Percentiles rank a stretch among this genome's conserved stretches.
Evolutionary conservation across 331 rosid genomes (phyloP).

Genomic region (Acacia pycnantha): DNA sequence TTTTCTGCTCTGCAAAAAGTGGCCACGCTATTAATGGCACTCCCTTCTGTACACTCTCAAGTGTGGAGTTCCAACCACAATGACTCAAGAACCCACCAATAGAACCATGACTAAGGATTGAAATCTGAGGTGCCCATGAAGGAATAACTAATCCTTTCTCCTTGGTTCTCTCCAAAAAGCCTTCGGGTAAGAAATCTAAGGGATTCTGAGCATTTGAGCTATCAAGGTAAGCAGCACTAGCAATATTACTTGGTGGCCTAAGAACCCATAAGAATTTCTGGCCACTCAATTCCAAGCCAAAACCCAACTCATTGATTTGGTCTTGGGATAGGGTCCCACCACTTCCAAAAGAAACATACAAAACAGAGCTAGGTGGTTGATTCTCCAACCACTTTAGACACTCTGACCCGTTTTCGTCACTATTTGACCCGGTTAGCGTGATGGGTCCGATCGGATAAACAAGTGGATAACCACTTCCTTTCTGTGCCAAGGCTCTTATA

Average conservation of each 20-base stretch:
- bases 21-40: background rate
- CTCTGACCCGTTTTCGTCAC: background rate
- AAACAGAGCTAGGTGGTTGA: background rate
- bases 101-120: background rate
- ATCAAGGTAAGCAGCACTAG: background rate
- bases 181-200: background rate
- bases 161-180: background rate
- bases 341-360: constrained; percentile 6
- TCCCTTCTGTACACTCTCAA: background rate
- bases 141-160: background rate
- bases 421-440: background rate
- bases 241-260: background rate
- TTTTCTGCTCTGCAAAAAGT: background rate
- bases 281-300: background rate
- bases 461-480: background rate
- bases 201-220: background rate
- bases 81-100: background rate
- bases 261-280: background rate
- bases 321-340: constrained; percentile 8
- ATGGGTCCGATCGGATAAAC: background rate
- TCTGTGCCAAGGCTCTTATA: background rate
- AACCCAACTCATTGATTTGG: background rate
- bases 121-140: background rate
- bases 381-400: background rate
- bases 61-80: background rate